These are phyloP conservation scores for Xylariaceae sp. DNA, from an alignment of 2,329 filamentous ascomycete species.

Conservation along the genomic window DNA sequence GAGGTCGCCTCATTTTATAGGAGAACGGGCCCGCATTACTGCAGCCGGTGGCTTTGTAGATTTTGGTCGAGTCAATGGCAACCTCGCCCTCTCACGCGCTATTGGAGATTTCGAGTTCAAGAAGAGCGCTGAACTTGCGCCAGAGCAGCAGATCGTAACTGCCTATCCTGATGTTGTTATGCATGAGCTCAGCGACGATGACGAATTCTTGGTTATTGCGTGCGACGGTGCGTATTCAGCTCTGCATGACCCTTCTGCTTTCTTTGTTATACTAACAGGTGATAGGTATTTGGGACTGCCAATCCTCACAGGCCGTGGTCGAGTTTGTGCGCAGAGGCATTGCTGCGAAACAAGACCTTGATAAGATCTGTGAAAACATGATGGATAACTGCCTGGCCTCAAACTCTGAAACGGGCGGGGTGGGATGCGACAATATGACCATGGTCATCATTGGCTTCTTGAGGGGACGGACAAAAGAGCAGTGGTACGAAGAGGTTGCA, in stretches of 20 bases:
- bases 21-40: slow-evolving; percentile 91
- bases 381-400: slow-evolving; percentile 99
- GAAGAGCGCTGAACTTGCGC: slow-evolving; percentile 92
- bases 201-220: slow-evolving; percentile 90
- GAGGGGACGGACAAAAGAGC: slow-evolving; percentile 86
- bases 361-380: slow-evolving; percentile 98
- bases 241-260: background rate
- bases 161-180: slow-evolving; percentile 91
- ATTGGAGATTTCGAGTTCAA: slow-evolving; percentile 99
- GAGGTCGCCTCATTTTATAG: slow-evolving; percentile 42
- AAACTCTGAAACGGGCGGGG: slow-evolving; percentile 95
- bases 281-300: slow-evolving; percentile 97
- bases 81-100: slow-evolving; percentile 90
- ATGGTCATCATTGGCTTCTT: slow-evolving; percentile 89
- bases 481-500: slow-evolving; percentile 96
- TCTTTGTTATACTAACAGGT: slow-evolving; percentile 6
- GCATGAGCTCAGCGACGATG: slow-evolving; percentile 85
- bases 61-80: slow-evolving; percentile 97
- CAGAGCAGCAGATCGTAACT: slow-evolving; percentile 98
- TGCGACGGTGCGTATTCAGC: slow-evolving; percentile 68
- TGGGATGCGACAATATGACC: slow-evolving; percentile 99
- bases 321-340: slow-evolving; percentile 97
- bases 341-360: slow-evolving; percentile 89
- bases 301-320: slow-evolving; percentile 93
- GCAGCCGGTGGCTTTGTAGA: slow-evolving; percentile 97